Evolutionary conservation across 805 yeast genomes (phyloP), one percentile per base, ranked within the genome.

Genomic region (Suhomyces sp.): DNA sequence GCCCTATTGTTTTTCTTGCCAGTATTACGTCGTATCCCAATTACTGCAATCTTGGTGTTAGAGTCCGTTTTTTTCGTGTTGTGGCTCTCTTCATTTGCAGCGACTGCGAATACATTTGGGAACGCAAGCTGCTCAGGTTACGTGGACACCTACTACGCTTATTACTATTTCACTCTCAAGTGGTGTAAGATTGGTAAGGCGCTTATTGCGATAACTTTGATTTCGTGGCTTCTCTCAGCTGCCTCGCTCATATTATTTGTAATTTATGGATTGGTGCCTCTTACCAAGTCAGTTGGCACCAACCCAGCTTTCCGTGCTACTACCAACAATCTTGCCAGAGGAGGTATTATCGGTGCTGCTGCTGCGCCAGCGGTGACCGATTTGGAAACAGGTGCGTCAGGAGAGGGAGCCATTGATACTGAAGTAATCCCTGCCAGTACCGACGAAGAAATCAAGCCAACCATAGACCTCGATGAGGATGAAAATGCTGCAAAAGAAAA

Each of bases 71-170:
- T 64, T 41, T 55, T 56, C 49, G 53, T 62, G 4, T 53, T 65
- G 24, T 65, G 66, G 66, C 54, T 64, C 31, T 58, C 61, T 2
- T 49, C 60, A 3, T 64, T 65, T 57, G 68, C 64, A 4, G 53
- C 39, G 2, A 37, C 54, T 22, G 64, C 66, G 10, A 59, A 62
- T 48, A 52, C 25, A 10, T 62, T 54, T 44, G 68, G 66, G 6
- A 15, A 47, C 6, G 48, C 35, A 2, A 25, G 47, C 21, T 59
- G 59, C 40, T 24, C 56, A 27, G 44, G 47, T 35, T 12, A 10
- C 25, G 40, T 27, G 20, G 12, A 19, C 41, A 17, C 7, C 22
- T 50, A 43, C 50, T n/a, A 3, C 47, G 27, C 39, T 9, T 51
- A 27, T 25, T 29, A 24, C 17, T 47, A 33, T 43, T 1, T 6